phyloP scores from a whole-genome alignment of 805 yeast genomes.

The Wickerhamiella domercqiae region DNA sequence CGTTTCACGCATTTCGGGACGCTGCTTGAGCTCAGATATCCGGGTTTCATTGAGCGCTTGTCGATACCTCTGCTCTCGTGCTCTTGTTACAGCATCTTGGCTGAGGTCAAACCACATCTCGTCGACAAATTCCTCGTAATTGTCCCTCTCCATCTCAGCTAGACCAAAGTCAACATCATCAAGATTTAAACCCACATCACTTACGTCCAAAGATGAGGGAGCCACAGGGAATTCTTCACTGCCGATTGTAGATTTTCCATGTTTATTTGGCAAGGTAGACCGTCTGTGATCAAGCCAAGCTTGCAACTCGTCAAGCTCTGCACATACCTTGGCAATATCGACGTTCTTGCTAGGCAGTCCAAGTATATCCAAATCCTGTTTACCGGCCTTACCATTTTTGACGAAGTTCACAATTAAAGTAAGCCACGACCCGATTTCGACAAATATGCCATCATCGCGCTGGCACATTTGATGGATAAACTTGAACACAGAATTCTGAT shows the following conservation, averaged over 20 bases:
- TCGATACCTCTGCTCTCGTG: slow-evolving; percentile 18
- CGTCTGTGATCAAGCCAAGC: slow-evolving; percentile 17
- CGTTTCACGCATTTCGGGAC: slow-evolving; percentile 21
- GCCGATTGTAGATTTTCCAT: slow-evolving; percentile 21
- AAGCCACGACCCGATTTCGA: slow-evolving; percentile 60
- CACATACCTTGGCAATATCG: slow-evolving; percentile 24
- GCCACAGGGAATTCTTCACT: slow-evolving; percentile 22
- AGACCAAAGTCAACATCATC: slow-evolving; percentile 34
- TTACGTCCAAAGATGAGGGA: slow-evolving; percentile 25
- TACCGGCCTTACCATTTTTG: slow-evolving; percentile 36
- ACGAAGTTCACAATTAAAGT: slow-evolving; percentile 48
- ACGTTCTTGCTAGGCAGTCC: slow-evolving; percentile 23
- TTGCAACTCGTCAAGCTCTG: slow-evolving; percentile 30
- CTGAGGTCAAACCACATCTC: slow-evolving; percentile 20
- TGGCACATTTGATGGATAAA: slow-evolving; percentile 71
- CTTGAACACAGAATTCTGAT: slow-evolving; percentile 54
- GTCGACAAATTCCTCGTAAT: slow-evolving; percentile 25
- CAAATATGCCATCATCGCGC: slow-evolving; percentile 64
- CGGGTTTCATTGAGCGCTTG: slow-evolving; percentile 12
- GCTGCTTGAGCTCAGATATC: slow-evolving; percentile 13
- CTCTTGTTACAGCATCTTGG: slow-evolving; percentile 20
- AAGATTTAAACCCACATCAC: slow-evolving; percentile 26
- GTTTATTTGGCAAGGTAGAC: slow-evolving; percentile 16
- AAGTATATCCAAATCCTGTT: slow-evolving; percentile 33
- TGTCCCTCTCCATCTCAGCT: slow-evolving; percentile 34